phyloP scores from a whole-genome alignment of 805 yeast species.

The Lachancea lanzarotensis region DNA sequence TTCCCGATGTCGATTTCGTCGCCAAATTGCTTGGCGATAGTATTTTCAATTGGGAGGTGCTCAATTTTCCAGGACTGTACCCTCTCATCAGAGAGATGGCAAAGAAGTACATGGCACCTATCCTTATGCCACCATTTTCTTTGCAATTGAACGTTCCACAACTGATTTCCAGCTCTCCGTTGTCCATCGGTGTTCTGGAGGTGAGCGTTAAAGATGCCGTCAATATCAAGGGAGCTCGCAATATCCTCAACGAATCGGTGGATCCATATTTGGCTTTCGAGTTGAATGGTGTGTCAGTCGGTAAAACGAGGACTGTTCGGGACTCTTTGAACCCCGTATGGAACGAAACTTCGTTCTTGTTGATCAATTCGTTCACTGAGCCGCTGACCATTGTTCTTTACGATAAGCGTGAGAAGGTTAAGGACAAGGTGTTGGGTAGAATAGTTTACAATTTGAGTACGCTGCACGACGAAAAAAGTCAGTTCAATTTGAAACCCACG shows the following conservation, averaged over 20 bases:
- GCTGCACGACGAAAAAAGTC: slow-evolving; percentile 47
- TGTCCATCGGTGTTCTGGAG: slow-evolving; percentile 82
- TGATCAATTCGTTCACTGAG: slow-evolving; percentile 70
- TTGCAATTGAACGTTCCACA: slow-evolving; percentile 91
- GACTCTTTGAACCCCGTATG: slow-evolving; percentile 72
- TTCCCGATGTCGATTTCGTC: slow-evolving; percentile 84
- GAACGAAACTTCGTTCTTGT: slow-evolving; percentile 70
- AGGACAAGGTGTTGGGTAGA: slow-evolving; percentile 76
- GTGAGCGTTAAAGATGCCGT: slow-evolving; percentile 61
- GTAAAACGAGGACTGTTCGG: slow-evolving; percentile 59
- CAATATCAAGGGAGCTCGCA: slow-evolving; percentile 60
- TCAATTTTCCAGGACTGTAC: slow-evolving; percentile 80
- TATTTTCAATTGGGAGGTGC: slow-evolving; percentile 79
- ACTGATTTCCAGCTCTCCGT: slow-evolving; percentile 76
- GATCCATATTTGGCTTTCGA: slow-evolving; percentile 86
- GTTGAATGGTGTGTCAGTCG: slow-evolving; percentile 50
- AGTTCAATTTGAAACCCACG: slow-evolving; percentile 44
- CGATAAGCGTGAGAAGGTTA: slow-evolving; percentile 68
- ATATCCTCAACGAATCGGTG: slow-evolving; percentile 63
- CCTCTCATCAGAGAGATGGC: slow-evolving; percentile 81
- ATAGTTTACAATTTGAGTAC: slow-evolving; percentile 67
- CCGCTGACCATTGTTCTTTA: slow-evolving; percentile 65
- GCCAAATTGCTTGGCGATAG: slow-evolving; percentile 70
- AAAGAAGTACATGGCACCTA: slow-evolving; percentile 79
- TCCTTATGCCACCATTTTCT: slow-evolving; percentile 82